Percentiles rank a stretch among this genome's conserved stretches.
These are phyloP conservation scores for Passalora sequoiae DNA, from an alignment of 2,329 filamentous ascomycete genomes.

Conservation along the genomic window DNA sequence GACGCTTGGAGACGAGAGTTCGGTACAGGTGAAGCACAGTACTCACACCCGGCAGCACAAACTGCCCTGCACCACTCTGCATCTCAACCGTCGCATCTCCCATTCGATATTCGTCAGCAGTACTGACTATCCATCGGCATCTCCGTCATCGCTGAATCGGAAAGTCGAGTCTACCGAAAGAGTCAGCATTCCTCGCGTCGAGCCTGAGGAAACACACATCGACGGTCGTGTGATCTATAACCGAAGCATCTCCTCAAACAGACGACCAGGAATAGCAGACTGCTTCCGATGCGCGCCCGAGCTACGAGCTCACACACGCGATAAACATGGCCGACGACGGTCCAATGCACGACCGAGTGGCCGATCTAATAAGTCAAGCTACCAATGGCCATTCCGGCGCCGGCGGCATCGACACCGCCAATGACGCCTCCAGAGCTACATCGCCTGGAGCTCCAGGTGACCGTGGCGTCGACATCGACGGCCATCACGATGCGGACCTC, in stretches of 20 bases:
- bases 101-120: background rate
- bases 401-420: constrained; percentile 33
- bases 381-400: constrained; percentile 34
- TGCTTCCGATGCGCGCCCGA: constrained; percentile 17
- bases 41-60: no score
- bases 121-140: no score
- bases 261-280: no score
- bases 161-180: no score
- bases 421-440: constrained; percentile 77
- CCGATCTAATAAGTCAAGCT: constrained; percentile 38
- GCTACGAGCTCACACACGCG: constrained; percentile 14
- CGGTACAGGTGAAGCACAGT: no score
- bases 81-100: background rate
- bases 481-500: constrained; percentile 40
- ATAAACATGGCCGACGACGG: constrained; percentile 25
- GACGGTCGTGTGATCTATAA: constrained; percentile 3
- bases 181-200: no score
- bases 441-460: constrained; percentile 65
- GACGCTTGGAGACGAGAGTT: no score
- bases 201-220: background rate
- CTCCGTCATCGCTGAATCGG: constrained; percentile 4
- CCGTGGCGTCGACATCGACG: constrained; percentile 29
- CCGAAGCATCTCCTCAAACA: no score
- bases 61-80: background rate
- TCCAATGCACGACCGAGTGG: constrained; percentile 33